These are phyloP conservation scores for Tylopilus rubrobrunneus DNA, from an alignment of 768 basidiomycete species.

Conservation along the genomic window DNA sequence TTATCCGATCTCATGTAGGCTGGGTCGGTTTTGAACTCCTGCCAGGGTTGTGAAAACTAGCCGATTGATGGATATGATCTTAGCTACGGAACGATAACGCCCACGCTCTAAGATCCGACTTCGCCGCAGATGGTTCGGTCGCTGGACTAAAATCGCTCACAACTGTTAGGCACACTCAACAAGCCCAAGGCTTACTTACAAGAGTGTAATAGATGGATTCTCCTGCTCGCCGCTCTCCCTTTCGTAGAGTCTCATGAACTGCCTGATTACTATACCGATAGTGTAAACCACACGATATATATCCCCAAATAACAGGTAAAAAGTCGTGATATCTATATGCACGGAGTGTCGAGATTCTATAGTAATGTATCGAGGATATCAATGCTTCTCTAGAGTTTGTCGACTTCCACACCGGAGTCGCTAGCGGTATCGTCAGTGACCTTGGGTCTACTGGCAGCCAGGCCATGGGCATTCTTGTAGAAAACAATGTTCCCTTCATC, in stretches of 20 bases:
- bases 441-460: slow-evolving; percentile 66
- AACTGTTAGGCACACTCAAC: too few species aligned
- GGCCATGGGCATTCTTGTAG: slow-evolving; percentile 83
- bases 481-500: slow-evolving; percentile 89
- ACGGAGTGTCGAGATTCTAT: background rate
- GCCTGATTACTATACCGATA: background rate
- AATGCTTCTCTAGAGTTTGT: slow-evolving; percentile 30
- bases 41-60: too few species aligned
- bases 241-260: background rate
- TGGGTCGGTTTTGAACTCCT: too few species aligned
- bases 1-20: too few species aligned
- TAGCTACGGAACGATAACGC: too few species aligned
- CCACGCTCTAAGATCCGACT: too few species aligned
- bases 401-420: slow-evolving; percentile 67
- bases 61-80: too few species aligned
- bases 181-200: too few species aligned
- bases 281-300: background rate
- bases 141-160: too few species aligned
- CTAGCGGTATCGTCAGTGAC: slow-evolving; percentile 55
- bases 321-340: slow-evolving; percentile 9
- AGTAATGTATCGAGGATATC: background rate
- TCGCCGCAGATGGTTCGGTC: too few species aligned
- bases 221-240: background rate
- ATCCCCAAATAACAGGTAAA: background rate
- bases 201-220: background rate